Base-by-base conservation (phyloP, 805 yeast genomes). In the Lipomyces yamadae region DNA sequence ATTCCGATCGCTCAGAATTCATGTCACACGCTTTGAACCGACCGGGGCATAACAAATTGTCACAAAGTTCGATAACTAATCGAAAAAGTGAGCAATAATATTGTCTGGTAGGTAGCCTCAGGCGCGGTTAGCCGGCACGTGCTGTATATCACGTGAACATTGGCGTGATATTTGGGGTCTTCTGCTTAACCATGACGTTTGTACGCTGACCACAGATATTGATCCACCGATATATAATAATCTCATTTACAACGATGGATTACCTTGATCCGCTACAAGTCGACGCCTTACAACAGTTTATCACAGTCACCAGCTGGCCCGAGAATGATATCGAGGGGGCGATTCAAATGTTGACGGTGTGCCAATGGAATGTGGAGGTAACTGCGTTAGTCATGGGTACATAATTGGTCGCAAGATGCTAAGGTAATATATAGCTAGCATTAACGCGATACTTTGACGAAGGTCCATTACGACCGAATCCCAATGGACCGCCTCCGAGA, bases 361-460 rank as follows among this genome's bases (percentile, higher is more conserved):
- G 78, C 6, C 74, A 76, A 30, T 81, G 84, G 83, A 75, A 80
- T 68, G 72, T 82, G 15, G 84, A 82, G 65, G 69, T 75, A 24
- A 70, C 30, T 6, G 8, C 0, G 18, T 33, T 13, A 11, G 3
- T 57, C 1, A 1, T 10, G 15, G 37, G 15, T 13, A 37, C 30
- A 35, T 37, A 32, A 55, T 56, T 29, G 24, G 2, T 15, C 15
- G 39, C 45, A 4, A 13, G 24, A 42, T 5, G 24, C 48, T 42
- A 42, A 42, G 24, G 1, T 8, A 42, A 34, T 4, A 7, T 30
- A 7, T 70, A 33, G 68, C 68, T 61, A 58, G 65, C 73, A 32
- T 18, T 71, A 34, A 39, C 71, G n/a, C 62, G 68, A 29, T 65
- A 61, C 58, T 69, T 57, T 52, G 69, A 72, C 58, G 70, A 60